phyloP scores from a whole-genome alignment of 2,329 filamentous ascomycete species.

The Onygenales sp. region DNA sequence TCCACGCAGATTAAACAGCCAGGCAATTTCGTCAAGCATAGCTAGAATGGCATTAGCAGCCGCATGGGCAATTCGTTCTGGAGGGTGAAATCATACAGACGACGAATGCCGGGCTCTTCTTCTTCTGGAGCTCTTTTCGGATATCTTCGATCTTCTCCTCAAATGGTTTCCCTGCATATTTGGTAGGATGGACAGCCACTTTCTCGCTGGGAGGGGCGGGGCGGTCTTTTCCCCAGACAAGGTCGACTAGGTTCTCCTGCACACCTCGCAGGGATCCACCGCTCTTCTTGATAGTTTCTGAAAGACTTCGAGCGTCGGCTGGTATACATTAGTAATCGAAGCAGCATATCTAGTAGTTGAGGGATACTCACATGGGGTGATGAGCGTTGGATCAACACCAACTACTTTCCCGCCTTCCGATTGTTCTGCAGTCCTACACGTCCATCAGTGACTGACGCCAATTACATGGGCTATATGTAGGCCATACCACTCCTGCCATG shows the following conservation, averaged over 20 bases:
- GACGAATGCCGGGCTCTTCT: conserved; percentile 76
- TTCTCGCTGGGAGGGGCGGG: conserved; percentile 67
- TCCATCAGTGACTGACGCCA: conserved; percentile 12
- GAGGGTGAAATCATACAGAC: conserved; percentile 45
- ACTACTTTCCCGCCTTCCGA: conserved; percentile 79
- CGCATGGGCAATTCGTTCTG: not conserved
- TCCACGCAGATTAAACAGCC: conserved; percentile 95
- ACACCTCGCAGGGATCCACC: conserved; percentile 68
- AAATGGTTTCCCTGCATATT: conserved; percentile 74
- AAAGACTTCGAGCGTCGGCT: conserved; percentile 63
- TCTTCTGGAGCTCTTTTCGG: conserved; percentile 85
- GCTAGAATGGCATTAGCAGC: conserved; percentile 30
- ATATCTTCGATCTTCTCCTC: conserved; percentile 75
- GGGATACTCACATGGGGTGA: conserved; percentile 52
- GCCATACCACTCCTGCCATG: conserved; percentile 87
- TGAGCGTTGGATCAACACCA: conserved; percentile 79
- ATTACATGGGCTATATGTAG: not conserved
- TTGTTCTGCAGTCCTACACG: conserved; percentile 59
- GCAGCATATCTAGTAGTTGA: not conserved
- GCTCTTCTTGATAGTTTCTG: conserved; percentile 77
- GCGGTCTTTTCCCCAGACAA: conserved; percentile 70
- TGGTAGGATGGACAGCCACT: conserved; percentile 59
- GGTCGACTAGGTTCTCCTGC: conserved; percentile 76
- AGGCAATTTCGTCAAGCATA: conserved; percentile 92
- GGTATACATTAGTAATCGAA: conserved; percentile 11